phyloP scores from a whole-genome alignment of 441 rosid species.

The Populus hybrid region DNA sequence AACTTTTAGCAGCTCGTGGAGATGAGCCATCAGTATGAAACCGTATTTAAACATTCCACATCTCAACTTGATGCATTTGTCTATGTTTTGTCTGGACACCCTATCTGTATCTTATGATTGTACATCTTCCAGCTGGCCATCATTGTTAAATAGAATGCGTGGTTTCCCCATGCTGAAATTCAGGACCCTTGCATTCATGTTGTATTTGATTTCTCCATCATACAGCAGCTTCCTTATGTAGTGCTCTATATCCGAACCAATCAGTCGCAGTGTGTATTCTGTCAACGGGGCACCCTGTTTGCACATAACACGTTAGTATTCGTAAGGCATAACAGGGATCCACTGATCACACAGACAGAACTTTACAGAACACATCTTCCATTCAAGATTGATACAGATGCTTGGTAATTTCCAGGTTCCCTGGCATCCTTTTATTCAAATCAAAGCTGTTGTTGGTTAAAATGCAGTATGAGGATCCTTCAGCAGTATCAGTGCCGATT shows the following conservation, averaged over 20 bases:
- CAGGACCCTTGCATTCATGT: conserved; percentile 75
- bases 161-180: conserved; percentile 98
- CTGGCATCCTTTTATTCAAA: no score
- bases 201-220: conserved; percentile 84
- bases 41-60: neutral
- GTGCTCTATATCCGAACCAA: conserved; percentile 91
- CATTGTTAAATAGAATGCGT: conserved; percentile 43
- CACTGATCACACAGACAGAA: neutral
- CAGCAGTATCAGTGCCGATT: no score
- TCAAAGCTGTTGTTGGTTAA: neutral
- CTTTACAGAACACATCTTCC: neutral
- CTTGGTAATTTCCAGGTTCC: no score
- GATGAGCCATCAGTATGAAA: neutral
- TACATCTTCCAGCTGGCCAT: conserved; percentile 36
- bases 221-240: conserved; percentile 82
- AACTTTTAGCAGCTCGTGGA: neutral
- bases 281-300: conserved; percentile 88
- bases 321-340: neutral
- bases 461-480: no score
- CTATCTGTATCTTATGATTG: conserved; percentile 15
- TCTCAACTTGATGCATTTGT: neutral
- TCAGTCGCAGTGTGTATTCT: conserved; percentile 81
- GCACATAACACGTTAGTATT: neutral
- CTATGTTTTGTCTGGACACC: neutral
- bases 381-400: neutral